Evolutionary conservation across 164 flowering plant genomes (phyloP).

Genomic region (Nymphaea colorata): DNA sequence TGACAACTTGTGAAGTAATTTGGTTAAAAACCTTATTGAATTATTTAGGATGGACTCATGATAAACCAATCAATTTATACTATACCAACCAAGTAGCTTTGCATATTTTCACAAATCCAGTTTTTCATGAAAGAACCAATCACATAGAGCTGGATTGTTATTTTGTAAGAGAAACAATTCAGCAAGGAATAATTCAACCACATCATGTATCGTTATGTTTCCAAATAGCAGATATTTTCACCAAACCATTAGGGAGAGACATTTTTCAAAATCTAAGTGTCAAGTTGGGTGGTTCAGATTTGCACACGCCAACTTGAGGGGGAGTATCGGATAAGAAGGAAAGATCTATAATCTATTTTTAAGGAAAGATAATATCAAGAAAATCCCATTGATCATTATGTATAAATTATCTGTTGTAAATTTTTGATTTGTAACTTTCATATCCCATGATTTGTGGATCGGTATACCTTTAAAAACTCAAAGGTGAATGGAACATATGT

Average conservation of each 20-base stretch:
- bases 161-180: neutral
- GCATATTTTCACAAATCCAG: neutral
- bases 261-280: neutral
- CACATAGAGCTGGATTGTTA: constrained; percentile 4
- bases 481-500: too few relatives aligned
- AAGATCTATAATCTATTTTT: too few relatives aligned
- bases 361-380: too few relatives aligned
- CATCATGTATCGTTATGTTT: neutral
- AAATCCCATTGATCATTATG: too few relatives aligned
- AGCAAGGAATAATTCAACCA: neutral
- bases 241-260: constrained; percentile 3
- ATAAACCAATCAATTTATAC: neutral
- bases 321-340: neutral
- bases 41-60: neutral
- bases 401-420: too few relatives aligned
- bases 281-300: neutral
- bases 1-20: constrained; percentile 3
- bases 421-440: too few relatives aligned
- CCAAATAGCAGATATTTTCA: constrained; percentile 3
- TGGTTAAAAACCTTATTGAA: neutral
- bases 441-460: too few relatives aligned
- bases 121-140: constrained; percentile 1
- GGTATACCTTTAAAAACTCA: too few relatives aligned
- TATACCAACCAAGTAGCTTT: constrained; percentile 7
- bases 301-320: neutral